Percentiles rank a stretch among this genome's conserved stretches.
These are phyloP conservation scores for Colletotrichum horii DNA, from an alignment of 2,329 filamentous ascomycete genomes.

Conservation along the genomic window DNA sequence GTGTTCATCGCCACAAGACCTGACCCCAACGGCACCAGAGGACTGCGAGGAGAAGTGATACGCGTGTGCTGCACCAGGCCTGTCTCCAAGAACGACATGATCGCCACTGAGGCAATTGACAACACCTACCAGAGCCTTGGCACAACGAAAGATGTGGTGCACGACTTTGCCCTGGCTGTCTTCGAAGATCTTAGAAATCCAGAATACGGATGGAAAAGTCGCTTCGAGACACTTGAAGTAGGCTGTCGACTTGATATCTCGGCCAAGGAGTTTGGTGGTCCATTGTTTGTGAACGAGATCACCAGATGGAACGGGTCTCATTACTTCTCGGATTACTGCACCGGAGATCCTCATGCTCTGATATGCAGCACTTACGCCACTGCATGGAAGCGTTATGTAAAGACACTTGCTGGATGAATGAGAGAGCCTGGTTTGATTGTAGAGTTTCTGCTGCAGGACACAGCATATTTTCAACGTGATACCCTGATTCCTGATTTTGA, in stretches of 20 bases:
- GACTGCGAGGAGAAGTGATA: neutral
- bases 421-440: neutral
- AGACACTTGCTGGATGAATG: neutral
- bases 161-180: neutral
- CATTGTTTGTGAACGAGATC: neutral
- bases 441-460: neutral
- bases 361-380: neutral
- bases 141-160: neutral
- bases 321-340: neutral
- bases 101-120: neutral
- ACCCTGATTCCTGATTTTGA: neutral
- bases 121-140: neutral
- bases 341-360: neutral
- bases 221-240: neutral
- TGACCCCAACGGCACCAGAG: neutral
- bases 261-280: neutral
- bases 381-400: neutral
- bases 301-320: neutral
- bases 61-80: neutral
- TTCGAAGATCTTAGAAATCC: neutral
- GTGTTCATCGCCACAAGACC: neutral
- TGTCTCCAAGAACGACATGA: neutral
- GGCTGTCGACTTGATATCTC: neutral
- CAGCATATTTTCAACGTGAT: neutral
- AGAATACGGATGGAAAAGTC: neutral